Evolutionary conservation across 257 asterid genomes (phyloP), one percentile per base, ranked within the genome.

Genomic region (Solanum tacnaense): DNA sequence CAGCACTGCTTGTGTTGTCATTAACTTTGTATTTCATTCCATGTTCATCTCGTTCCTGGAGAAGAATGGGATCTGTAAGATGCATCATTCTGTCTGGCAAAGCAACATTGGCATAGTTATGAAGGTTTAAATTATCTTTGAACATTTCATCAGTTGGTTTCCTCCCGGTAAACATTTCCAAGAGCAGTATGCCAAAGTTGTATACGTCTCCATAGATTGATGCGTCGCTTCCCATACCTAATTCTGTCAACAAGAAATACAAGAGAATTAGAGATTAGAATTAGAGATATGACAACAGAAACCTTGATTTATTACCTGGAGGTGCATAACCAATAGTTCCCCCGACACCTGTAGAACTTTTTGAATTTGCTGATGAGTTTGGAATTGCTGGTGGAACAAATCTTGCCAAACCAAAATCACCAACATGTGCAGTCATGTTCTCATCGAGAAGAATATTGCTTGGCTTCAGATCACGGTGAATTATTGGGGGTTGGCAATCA

Each of bases 391-490:
- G 23, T 35, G 82, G 52, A 25, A 88, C 13, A 21, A 88, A 88
- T 67, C 84, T 76, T 76, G 84, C 84, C 84, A 76, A 76, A 76
- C 84, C 84, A 76, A 76, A 76, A 76, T 88, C 90, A 44, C 90
- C 90, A 10, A 88, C 88, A 67, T 39, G 89, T 15, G 67, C 91
- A 31, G 67, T 79, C 36, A 89, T 25, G 16, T 82, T 88, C 9
- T 81, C 72, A 12, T 89, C 90, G 1, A 90, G 88, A 18, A 90
- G 89, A 41, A 90, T 87, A 35, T 89, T 92, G 27, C 91, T 84
- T 23, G 92, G 94, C 86, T 90, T 90, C 46, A 92, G 74, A 86
- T 90, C 92, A 18, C 92, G 72, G 36, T 90, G 92, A 36, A 90
- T 76, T 41, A 89, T 23, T 49, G 89, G 84, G 11, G 10, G 81